Base-by-base conservation (phyloP, 164 flowering plant species). In the Kingdonia uniflora region DNA sequence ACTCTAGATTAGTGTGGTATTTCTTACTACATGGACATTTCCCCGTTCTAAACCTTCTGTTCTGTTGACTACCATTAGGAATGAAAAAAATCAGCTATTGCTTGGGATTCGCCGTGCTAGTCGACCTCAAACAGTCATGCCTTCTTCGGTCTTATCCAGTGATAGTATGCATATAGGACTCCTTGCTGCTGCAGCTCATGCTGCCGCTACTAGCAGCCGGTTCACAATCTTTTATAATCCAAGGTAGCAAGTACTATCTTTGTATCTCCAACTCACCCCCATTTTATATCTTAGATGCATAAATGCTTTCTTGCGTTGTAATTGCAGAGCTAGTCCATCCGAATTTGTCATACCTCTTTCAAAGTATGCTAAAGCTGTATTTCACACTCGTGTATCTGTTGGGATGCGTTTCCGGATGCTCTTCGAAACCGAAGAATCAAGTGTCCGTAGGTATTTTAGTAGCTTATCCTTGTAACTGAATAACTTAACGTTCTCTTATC, bases 321-420 rank as follows among this genome's bases (percentile, higher is more conserved):
- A 33, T 33, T 63, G 23, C 80, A 87, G 95, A 75, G 92, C 95
- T 37, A 78, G 95, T 67, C 95, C 92, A 54, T 87, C 87, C 39
- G 95, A 87, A 55, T 87, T 87, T 71, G 95, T 84, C 26, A 84
- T 87, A 52, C 80, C 92, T 19, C 82, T 87, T 16, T 67, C 86
- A 20, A 87, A 87, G 59, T 87, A 80, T 64, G 68, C 71, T 23
- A 84, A 87, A 71, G 92, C 95, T 17, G 87, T 80, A 17, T 81
- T 57, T 67, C 95, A 87, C 65, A 82, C 95, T 41, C 92, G 89
- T 61, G 81, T 87, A 44, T 84, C 95, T 20, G 88, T 86, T 66
- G 95, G 95, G 15, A 83, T 86, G 95, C 90, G 95, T 24, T 86
- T 86, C 55, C 78, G 95, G 22, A 86, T 86, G 95, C 85, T 86